Conservation (phyloP, 139 green algal genomes). For the Chlamydomonas sp. region DNA sequence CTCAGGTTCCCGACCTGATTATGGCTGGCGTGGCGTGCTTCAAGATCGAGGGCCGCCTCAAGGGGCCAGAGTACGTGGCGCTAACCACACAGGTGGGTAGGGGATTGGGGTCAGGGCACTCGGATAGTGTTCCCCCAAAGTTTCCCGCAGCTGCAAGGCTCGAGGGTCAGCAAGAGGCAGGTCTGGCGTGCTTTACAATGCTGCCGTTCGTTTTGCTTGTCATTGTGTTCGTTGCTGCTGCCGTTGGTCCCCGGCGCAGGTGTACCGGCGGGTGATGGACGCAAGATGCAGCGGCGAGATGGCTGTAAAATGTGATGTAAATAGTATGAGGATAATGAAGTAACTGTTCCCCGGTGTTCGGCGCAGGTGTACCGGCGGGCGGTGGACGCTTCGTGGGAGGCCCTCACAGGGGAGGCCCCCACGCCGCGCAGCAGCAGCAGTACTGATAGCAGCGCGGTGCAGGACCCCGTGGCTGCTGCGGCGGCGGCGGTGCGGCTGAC, state of each 20-base stretch:
- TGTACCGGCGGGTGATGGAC: too few relatives aligned
- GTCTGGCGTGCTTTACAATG: too few relatives aligned
- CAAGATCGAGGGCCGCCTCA: conserved; percentile 90
- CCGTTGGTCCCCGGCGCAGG: too few relatives aligned
- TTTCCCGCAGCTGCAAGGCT: too few relatives aligned
- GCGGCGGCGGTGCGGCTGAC: conserved; percentile 38
- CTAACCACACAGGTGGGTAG: conserved; percentile 63
- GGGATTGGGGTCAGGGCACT: neutral
- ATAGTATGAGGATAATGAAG: neutral
- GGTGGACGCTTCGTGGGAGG: conserved; percentile 81
- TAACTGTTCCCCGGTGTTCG: neutral
- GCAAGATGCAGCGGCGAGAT: too few relatives aligned
- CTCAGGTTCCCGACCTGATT: conserved; percentile 77
- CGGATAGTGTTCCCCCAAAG: neutral
- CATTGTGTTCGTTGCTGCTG: too few relatives aligned
- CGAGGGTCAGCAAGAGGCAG: too few relatives aligned
- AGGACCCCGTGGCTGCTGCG: neutral
- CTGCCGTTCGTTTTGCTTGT: too few relatives aligned
- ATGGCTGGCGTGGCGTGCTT: conserved; percentile 81
- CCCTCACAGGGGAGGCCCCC: conserved; percentile 24
- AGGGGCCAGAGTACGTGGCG: conserved; percentile 89
- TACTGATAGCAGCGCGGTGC: neutral
- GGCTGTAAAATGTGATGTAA: too few relatives aligned
- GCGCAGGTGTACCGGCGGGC: conserved; percentile 58
- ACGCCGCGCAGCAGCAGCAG: neutral